These are phyloP conservation scores for Alloteropsis semialata DNA, from an alignment of 176 grass and related monocot genomes.

Conservation along the genomic window DNA sequence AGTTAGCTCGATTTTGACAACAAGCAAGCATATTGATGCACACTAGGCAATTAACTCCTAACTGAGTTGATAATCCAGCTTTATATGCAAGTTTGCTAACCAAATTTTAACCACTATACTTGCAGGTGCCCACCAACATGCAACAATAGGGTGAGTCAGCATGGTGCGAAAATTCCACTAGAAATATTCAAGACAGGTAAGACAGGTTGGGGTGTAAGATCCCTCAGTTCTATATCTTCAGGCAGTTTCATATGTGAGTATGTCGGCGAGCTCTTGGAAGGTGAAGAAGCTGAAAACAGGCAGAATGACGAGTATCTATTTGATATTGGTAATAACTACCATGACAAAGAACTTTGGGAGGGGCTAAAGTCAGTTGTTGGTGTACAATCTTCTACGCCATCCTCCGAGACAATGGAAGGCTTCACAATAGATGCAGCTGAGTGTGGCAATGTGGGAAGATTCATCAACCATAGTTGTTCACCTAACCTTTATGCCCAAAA, in stretches of 20 bases:
- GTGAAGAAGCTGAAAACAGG: conserved; percentile 55
- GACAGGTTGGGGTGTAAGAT: conserved; percentile 82
- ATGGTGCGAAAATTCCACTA: conserved; percentile 62
- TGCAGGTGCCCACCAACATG: conserved; percentile 67
- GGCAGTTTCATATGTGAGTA: conserved; percentile 80
- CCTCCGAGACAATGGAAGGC: conserved; percentile 38
- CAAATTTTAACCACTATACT: background rate
- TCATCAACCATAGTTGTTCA: conserved; percentile 77
- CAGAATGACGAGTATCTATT: conserved; percentile 68
- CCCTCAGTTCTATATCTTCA: conserved; percentile 63
- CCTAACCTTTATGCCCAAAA: conserved; percentile 75
- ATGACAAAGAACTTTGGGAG: conserved; percentile 56
- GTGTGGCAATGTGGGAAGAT: conserved; percentile 66
- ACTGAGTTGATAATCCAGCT: background rate
- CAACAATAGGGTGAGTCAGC: conserved; percentile 77
- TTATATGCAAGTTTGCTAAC: background rate
- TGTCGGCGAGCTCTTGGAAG: conserved; percentile 56
- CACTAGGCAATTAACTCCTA: background rate
- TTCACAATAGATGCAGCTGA: conserved; percentile 77
- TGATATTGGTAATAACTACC: conserved; percentile 69
- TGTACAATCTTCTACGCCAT: conserved; percentile 33
- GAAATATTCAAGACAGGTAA: conserved; percentile 66
- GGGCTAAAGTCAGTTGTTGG: conserved; percentile 50
- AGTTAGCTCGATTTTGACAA: background rate
- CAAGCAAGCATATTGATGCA: background rate